Evolutionary conservation across 495 filamentous ascomycete genomes (phyloP).

Genomic region (Mycothermus thermophilus): DNA sequence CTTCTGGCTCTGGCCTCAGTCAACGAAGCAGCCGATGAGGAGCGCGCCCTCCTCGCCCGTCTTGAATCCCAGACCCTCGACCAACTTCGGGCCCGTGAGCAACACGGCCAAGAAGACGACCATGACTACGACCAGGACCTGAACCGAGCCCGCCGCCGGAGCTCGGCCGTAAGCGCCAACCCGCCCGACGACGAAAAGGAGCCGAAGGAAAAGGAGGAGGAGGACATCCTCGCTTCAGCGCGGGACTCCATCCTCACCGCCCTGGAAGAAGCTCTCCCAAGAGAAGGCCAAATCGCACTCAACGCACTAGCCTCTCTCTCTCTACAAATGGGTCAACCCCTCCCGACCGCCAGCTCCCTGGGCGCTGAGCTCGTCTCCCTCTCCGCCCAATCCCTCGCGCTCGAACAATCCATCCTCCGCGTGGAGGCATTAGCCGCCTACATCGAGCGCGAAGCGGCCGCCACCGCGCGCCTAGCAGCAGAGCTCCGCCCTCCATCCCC

Average conservation of each 20-base stretch:
- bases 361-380: constrained; percentile 26
- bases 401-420: constrained; percentile 31
- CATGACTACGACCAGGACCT: neutral
- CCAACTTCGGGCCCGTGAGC: constrained; percentile 22
- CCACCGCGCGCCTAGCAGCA: neutral
- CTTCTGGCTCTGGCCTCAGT: constrained; percentile 60
- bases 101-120: constrained; percentile 6
- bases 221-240: constrained; percentile 1
- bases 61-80: constrained; percentile 48
- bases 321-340: constrained; percentile 18
- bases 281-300: constrained; percentile 31
- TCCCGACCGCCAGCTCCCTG: constrained; percentile 22
- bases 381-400: constrained; percentile 20
- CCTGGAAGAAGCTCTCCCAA: constrained; percentile 24
- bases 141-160: no score
- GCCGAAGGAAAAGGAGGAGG: neutral
- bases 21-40: constrained; percentile 75
- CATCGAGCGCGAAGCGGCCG: constrained; percentile 15
- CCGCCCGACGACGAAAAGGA: constrained; percentile 15
- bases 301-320: constrained; percentile 27
- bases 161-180: no score
- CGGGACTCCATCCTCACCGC: constrained; percentile 24
- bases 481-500: constrained; percentile 4
- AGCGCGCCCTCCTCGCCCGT: constrained; percentile 41
- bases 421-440: constrained; percentile 28